Base-by-base conservation (phyloP, 2,329 filamentous ascomycete species). In the Botrytis elliptica region DNA sequence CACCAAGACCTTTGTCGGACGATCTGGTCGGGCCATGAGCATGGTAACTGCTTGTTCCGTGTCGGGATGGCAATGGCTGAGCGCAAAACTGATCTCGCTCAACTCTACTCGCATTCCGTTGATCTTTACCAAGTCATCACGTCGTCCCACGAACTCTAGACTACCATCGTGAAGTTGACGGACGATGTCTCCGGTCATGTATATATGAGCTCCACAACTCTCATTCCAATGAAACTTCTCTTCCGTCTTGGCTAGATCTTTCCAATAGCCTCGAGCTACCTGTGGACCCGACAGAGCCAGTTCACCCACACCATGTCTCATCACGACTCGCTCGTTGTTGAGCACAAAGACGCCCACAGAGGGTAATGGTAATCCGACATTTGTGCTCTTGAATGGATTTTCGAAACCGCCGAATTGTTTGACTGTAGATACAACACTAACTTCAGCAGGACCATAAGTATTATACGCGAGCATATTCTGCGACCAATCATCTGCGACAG, bases 51-150 rank as follows among this genome's bases (percentile, higher is more conserved):
- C 83, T 74, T 82, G 82, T 79, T 84, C 87, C 18, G n/a, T 44
- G 12, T 75, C 36, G 62, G 77, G 74, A 69, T 75, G 68, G 22
- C 67, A 69, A 46, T 36, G 33, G 33, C 46, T 64, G 22, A 77
- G 40, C 73, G 77, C 73, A 68, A 75, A 65, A 85, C 77, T 76
- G 70, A 85, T 86, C 79, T 85, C 86, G 16, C 83, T 85, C 68
- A 90, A 83, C 81, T 90, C 92, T 67, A 91, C 86, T 72, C 90
- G 84, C 76, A 88, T 90, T 40, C 92, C 92, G 18, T 86, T 85
- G 42, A 92, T 82, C 81, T 93, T 92, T 72, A 91, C 87, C 80
- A 90, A 90, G n/a, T 86, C 87, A 78, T 92, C 90, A 76, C 89
- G 90, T 67, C 91, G 85, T 25, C 89, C 89, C 52, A 90, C 83